Evolutionary conservation across 345 rosid species (phyloP).

Genomic region (Eucalyptus virginea): DNA sequence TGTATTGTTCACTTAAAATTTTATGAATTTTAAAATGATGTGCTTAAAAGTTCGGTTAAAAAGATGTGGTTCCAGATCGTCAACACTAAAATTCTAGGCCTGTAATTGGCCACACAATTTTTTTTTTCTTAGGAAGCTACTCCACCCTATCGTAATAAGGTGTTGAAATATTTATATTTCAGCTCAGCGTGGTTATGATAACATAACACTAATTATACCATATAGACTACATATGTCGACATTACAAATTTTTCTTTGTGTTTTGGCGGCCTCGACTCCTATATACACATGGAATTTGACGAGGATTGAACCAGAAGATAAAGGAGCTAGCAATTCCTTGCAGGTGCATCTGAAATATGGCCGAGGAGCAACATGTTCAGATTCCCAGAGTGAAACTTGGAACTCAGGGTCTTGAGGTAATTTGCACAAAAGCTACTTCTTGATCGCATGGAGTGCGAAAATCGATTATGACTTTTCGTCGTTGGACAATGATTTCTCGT

Average conservation of each 20-base stretch:
- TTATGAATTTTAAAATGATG: too few relatives aligned
- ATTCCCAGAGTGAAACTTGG: constrained; percentile 3
- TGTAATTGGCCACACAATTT: too few relatives aligned
- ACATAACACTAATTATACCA: neutral
- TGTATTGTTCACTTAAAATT: too few relatives aligned
- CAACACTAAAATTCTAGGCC: neutral
- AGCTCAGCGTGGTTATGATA: neutral
- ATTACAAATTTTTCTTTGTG: too few relatives aligned
- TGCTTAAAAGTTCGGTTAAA: too few relatives aligned
- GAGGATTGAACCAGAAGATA: neutral
- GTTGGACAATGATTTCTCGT: neutral
- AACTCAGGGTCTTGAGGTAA: neutral
- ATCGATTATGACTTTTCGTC: neutral
- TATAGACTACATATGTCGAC: neutral
- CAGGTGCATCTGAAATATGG: neutral
- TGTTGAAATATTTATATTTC: too few relatives aligned
- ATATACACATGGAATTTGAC: neutral
- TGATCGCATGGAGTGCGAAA: neutral
- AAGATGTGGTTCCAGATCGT: too few relatives aligned
- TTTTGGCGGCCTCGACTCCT: neutral
- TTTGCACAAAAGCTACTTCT: neutral
- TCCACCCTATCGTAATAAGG: too few relatives aligned
- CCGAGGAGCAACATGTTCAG: neutral
- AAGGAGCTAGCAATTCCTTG: neutral
- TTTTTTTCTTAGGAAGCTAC: too few relatives aligned